These are phyloP conservation scores for Micractinium conductrix DNA, from an alignment of 139 green algal genomes.

Conservation along the genomic window DNA sequence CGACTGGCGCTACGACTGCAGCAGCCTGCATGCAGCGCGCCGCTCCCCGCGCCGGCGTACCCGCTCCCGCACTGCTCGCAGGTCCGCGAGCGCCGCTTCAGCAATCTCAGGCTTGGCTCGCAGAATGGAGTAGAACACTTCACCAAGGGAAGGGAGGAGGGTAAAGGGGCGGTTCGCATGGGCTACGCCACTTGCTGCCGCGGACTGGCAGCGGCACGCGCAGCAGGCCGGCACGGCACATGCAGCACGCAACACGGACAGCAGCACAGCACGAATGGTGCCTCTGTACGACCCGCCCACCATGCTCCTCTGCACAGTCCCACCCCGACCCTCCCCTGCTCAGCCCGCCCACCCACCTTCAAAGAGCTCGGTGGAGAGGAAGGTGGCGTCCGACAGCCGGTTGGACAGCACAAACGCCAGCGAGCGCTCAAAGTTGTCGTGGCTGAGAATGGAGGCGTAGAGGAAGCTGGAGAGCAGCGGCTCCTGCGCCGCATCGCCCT, in stretches of 20 bases:
- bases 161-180: no score
- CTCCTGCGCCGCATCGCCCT: constrained; percentile 55
- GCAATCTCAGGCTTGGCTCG: constrained; percentile 22
- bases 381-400: constrained; percentile 59
- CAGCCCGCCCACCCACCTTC: no score
- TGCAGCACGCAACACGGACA: no score
- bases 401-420: constrained; percentile 74
- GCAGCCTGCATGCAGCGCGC: not conserved
- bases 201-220: no score
- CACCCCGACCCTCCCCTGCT: no score
- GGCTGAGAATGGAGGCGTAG: constrained; percentile 66
- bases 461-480: constrained; percentile 72
- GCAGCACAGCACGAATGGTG: no score
- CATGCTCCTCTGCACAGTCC: no score
- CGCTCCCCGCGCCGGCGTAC: constrained; percentile 21
- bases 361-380: constrained; percentile 67
- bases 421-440: constrained; percentile 61
- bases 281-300: no score
- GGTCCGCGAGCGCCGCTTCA: constrained; percentile 53
- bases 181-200: no score
- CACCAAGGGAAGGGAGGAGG: no score
- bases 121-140: constrained; percentile 51
- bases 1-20: not conserved
- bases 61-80: constrained; percentile 58
- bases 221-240: no score